A percentile compares a stretch with the other conserved stretches of the same genome.
phyloP scores from a whole-genome alignment of 345 rosid species.

The Syzygium oleosum region DNA sequence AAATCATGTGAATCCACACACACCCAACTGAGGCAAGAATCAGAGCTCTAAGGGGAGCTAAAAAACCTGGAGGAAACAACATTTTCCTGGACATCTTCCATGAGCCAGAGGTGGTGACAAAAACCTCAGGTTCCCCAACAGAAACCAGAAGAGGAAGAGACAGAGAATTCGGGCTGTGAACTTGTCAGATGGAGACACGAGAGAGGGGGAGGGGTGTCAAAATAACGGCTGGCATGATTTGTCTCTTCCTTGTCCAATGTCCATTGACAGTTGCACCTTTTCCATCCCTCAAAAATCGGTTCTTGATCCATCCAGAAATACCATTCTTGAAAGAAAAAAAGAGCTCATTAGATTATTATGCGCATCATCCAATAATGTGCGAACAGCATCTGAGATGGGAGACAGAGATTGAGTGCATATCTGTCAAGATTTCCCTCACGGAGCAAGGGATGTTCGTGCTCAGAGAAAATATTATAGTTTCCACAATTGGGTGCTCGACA shows the following conservation, averaged over 20 bases:
- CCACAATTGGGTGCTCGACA: neutral
- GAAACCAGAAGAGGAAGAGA: neutral
- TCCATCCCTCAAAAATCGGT: neutral
- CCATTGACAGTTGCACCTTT: neutral
- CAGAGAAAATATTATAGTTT: neutral
- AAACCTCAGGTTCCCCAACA: neutral
- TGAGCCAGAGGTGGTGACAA: neutral
- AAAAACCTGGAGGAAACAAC: neutral
- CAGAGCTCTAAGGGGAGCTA: neutral
- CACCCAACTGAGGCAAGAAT: neutral
- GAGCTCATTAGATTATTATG: neutral
- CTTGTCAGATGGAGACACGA: neutral
- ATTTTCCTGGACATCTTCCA: neutral
- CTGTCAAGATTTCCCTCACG: neutral
- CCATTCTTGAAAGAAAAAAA: neutral
- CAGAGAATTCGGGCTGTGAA: neutral
- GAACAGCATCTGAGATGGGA: neutral
- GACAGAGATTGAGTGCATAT: neutral
- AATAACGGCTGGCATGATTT: constrained; percentile 20
- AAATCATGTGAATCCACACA: neutral
- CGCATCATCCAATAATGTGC: neutral
- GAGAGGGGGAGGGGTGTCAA: neutral
- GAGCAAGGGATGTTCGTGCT: no score
- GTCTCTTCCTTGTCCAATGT: constrained; percentile 1
- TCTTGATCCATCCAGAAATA: neutral